A percentile compares a stretch with the other conserved stretches of the same genome.
Evolutionary conservation across 2,329 filamentous ascomycete genomes (phyloP).

Genomic region (Botrytis byssoidea): DNA sequence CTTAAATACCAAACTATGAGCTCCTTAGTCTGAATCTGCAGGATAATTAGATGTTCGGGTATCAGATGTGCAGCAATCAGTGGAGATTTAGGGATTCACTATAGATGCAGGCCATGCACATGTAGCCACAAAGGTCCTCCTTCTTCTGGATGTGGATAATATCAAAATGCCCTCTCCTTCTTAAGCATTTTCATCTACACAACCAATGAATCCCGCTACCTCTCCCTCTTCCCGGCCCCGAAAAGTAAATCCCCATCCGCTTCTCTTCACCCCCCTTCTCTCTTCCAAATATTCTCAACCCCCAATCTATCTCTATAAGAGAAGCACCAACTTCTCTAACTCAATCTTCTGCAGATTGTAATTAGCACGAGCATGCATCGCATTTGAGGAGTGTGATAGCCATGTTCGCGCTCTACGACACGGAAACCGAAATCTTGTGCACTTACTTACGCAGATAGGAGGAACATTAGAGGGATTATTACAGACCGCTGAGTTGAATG

Average conservation of each 20-base stretch:
- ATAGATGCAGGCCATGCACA: background rate
- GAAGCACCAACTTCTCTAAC: background rate
- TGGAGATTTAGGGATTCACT: background rate
- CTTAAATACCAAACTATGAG: background rate
- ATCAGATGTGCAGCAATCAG: background rate
- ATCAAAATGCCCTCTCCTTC: background rate
- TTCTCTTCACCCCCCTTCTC: fast-evolving
- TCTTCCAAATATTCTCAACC: background rate
- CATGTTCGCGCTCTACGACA: fast-evolving
- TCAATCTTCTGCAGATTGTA: background rate
- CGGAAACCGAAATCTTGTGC: background rate
- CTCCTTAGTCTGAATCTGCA: background rate
- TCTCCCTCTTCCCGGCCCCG: too few species aligned
- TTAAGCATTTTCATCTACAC: too few species aligned
- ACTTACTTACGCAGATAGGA: too few species aligned
- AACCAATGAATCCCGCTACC: too few species aligned
- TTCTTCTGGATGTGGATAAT: background rate
- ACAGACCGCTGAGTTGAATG: background rate
- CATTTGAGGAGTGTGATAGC: background rate
- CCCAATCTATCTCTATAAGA: background rate
- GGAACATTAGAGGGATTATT: background rate
- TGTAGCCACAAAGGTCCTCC: background rate
- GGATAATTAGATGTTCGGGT: background rate
- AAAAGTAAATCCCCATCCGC: background rate
- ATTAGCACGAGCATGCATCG: background rate